phyloP scores from a whole-genome alignment of 768 basidiomycete genomes.

The Trichaptum fuscoviolaceum region DNA sequence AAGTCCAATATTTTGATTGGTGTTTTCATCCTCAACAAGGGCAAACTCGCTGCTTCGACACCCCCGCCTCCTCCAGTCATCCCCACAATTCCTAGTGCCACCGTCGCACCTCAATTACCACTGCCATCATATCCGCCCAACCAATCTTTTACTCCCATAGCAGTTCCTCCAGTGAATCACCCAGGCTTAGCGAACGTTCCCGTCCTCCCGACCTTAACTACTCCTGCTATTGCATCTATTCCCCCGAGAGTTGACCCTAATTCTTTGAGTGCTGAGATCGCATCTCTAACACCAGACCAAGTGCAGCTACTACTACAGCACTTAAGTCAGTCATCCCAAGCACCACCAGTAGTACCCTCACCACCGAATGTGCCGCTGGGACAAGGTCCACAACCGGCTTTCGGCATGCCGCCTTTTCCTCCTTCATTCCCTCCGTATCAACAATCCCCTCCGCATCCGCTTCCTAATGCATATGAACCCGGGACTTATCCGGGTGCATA shows the following conservation, averaged over 20 bases:
- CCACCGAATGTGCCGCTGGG: background rate
- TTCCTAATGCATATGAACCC: slow-evolving; percentile 19
- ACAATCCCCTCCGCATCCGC: slow-evolving; percentile 8
- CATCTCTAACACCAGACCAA: slow-evolving; percentile 71
- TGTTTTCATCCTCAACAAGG: slow-evolving; percentile 82
- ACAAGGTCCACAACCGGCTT: background rate
- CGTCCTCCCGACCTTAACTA: slow-evolving; percentile 19
- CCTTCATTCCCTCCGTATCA: slow-evolving; percentile 6
- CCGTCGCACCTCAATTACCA: slow-evolving; percentile 4
- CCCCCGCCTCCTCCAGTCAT: slow-evolving; percentile 25
- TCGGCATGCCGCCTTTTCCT: background rate
- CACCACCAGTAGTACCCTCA: background rate
- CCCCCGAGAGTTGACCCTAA: slow-evolving; percentile 31
- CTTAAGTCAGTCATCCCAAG: slow-evolving; percentile 38
- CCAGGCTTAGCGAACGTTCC: slow-evolving; percentile 10
- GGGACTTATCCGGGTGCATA: slow-evolving; percentile 18
- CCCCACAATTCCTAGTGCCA: slow-evolving; percentile 12
- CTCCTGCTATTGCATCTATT: slow-evolving; percentile 25
- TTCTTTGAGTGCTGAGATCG: slow-evolving; percentile 64
- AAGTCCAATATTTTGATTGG: slow-evolving; percentile 67
- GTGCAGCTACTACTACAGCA: slow-evolving; percentile 63
- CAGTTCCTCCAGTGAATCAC: slow-evolving; percentile 16
- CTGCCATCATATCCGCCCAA: slow-evolving; percentile 10
- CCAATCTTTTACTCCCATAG: slow-evolving; percentile 16
- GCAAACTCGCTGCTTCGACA: slow-evolving; percentile 49